Percentiles rank a stretch among this genome's conserved stretches.
Evolutionary conservation across 169 alveolate species (phyloP).

Genomic region (Cystoisospora suis): DNA sequence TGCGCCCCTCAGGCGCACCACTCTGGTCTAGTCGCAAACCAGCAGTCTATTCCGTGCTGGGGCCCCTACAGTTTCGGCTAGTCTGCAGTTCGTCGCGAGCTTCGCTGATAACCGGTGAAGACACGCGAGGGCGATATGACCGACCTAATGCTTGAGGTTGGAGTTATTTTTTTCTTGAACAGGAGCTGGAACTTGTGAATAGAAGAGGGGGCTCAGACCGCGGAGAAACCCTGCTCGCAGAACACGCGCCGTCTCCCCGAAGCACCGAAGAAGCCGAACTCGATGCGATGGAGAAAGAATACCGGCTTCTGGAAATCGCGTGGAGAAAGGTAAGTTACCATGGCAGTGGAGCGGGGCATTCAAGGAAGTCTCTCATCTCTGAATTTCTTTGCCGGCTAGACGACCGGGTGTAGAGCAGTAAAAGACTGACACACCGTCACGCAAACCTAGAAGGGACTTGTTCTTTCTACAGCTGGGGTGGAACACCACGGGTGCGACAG

Average conservation of each 20-base stretch:
- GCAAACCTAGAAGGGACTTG: no score
- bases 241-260: background rate
- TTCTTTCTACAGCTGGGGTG: no score
- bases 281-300: conserved; percentile 25
- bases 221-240: background rate
- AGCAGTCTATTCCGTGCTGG: background rate
- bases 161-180: no score
- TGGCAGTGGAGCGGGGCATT: no score
- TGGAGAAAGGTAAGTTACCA: background rate
- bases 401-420: no score
- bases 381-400: no score
- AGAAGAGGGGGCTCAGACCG: background rate
- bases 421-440: no score
- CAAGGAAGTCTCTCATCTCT: no score
- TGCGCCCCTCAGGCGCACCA: no score
- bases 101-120: background rate
- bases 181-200: background rate
- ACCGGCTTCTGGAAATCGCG: conserved; percentile 17
- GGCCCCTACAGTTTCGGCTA: background rate
- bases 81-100: background rate
- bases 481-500: no score
- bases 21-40: background rate
- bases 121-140: background rate
- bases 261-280: conserved; percentile 1
- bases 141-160: no score